Base-by-base conservation (phyloP, 192 early-diverging fungal genomes). In the Backusella macrospora region DNA sequence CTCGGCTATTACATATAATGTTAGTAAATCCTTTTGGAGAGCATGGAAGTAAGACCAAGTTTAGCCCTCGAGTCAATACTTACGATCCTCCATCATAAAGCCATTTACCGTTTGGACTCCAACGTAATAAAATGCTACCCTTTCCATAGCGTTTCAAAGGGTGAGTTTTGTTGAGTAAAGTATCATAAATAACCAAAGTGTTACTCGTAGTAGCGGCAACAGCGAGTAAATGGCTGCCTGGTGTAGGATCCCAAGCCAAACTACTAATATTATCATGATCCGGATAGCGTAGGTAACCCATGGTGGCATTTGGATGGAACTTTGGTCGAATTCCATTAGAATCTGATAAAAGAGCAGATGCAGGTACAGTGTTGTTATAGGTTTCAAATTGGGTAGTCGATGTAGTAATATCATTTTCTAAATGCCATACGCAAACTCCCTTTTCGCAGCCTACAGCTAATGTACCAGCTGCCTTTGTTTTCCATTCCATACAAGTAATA, bases 401-500 rank as follows among this genome's bases (percentile, higher is more conserved):
- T 34, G 7, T 13, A 16, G 8, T 4, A 40, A 1, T 18, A 6
- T 40, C 37, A 4, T 39, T 70, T 5, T 76, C 63, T 0, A 84
- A 38, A 29, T 76, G 49, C 87, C 87, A 88, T 16, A 88, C 68
- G 72, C 86, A 88, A 9, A 88, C 82, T 37, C 86, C 87, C 42
- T 77, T 44, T 55, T 83, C 68, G 59, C 78, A 84, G 10, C 82
- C 85, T 26, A 88, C 86, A 0, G 87, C 87, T 37, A 88, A 70
- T 3, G 74, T 62, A 16, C 73, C 81, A n/a, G 71, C 74, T 21
- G 67, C 23, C 16, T 72, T 71, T 40, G 69, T 67, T 23, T 80
- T 87, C 85, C 85, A 88, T 44, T 84, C 86, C n/a, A 86, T 26
- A 34, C 86, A 85, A 5, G 84, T 84, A 6, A 88, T 74, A 18